phyloP scores from a whole-genome alignment of 2,329 filamentous ascomycete species.

The Trichoderma sp. region DNA sequence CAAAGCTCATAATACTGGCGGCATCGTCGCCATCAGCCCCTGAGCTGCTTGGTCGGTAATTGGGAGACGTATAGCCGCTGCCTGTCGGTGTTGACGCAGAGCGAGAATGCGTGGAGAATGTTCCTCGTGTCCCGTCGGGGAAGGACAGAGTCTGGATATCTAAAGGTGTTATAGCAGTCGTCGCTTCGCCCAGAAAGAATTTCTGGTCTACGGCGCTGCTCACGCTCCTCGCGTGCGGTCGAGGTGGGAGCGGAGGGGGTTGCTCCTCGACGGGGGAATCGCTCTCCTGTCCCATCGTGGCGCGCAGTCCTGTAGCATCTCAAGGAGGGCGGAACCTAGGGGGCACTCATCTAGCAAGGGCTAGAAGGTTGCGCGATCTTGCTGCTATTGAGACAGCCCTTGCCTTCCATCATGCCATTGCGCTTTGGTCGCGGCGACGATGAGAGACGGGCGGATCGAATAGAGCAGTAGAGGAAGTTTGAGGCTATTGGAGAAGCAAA shows the following conservation, averaged over 20 bases:
- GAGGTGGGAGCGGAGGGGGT: slow-evolving; percentile 59
- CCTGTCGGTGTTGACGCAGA: slow-evolving; percentile 42
- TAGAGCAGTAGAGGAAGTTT: background rate
- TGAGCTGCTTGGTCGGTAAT: slow-evolving; percentile 34
- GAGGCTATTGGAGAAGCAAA: background rate
- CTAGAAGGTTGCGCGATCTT: slow-evolving; percentile 8
- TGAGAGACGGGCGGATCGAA: slow-evolving; percentile 1
- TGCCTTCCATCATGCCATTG: slow-evolving; percentile 24
- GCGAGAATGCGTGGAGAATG: slow-evolving; percentile 51
- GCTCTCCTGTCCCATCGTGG: slow-evolving; percentile 37
- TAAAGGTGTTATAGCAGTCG: slow-evolving; percentile 79
- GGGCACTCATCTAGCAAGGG: slow-evolving; percentile 3
- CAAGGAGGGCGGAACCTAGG: slow-evolving; percentile 25
- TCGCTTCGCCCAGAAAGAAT: slow-evolving; percentile 65
- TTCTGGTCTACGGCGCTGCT: slow-evolving; percentile 41
- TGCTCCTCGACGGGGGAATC: slow-evolving; percentile 44
- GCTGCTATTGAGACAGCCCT: slow-evolving; percentile 8
- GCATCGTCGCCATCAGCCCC: slow-evolving; percentile 60
- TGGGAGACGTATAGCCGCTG: slow-evolving; percentile 47
- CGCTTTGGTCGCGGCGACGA: slow-evolving; percentile 10
- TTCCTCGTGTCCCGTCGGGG: slow-evolving; percentile 68
- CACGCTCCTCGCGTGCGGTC: slow-evolving; percentile 44
- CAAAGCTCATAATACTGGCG: slow-evolving; percentile 67
- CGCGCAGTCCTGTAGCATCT: slow-evolving; percentile 34
- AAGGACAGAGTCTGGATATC: slow-evolving; percentile 78